phyloP scores from a whole-genome alignment of 148 eudicot genomes.

The Fagopyrum tataricum region DNA sequence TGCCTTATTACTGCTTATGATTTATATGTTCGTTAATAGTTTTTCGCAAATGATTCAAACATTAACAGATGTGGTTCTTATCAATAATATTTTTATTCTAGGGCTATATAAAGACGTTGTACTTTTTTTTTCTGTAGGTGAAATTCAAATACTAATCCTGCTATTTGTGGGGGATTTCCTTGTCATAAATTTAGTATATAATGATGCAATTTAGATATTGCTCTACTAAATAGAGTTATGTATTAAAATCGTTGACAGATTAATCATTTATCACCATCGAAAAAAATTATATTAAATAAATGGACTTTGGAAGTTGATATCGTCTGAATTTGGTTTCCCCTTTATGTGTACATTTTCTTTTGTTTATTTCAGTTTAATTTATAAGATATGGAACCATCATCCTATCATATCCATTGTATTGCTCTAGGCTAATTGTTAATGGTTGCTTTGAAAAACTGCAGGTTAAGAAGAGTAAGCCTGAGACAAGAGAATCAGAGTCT shows the following conservation, averaged over 20 bases:
- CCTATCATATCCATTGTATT: too few relatives aligned
- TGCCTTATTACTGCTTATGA: background rate
- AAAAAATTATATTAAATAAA: background rate
- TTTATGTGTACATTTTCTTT: background rate
- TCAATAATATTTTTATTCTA: background rate
- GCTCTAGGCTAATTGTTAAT: too few relatives aligned
- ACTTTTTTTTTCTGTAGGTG: background rate
- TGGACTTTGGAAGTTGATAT: background rate
- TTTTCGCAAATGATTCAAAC: background rate
- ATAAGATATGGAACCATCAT: too few relatives aligned
- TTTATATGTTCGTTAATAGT: background rate
- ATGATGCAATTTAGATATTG: background rate
- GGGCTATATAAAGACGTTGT: background rate
- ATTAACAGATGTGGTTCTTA: background rate
- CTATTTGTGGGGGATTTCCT: background rate
- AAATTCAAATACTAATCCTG: background rate
- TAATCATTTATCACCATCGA: background rate
- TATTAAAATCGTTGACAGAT: background rate
- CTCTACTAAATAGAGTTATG: background rate
- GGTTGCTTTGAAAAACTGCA: too few relatives aligned
- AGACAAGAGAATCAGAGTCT: conserved; percentile 63
- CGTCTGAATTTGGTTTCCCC: background rate
- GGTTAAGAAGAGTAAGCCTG: conserved; percentile 43
- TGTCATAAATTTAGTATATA: background rate
- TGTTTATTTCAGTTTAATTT: too few relatives aligned